Evolutionary conservation across 164 flowering plant genomes (phyloP).

Genomic region (Nymphaea colorata): DNA sequence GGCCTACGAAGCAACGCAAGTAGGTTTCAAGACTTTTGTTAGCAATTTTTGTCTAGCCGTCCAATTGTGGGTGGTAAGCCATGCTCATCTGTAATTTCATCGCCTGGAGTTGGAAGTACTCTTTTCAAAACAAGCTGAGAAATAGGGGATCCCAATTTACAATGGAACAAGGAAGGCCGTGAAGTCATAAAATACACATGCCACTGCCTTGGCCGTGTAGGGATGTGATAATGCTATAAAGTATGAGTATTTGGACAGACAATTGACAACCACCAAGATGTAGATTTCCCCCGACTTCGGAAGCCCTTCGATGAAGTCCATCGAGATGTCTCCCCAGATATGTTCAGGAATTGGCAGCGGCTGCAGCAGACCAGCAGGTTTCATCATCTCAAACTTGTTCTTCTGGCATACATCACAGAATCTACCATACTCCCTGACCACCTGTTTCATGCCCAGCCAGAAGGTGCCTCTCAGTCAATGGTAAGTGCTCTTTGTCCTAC

Average conservation of each 20-base stretch:
- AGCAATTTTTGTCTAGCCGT: constrained; percentile 2
- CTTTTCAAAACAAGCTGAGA: constrained; percentile 1
- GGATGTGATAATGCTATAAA: background rate
- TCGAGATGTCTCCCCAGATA: background rate
- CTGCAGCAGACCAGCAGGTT: background rate
- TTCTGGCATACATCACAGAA: background rate
- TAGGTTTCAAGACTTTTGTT: constrained; percentile 1
- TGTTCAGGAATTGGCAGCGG: background rate
- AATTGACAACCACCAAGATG: background rate
- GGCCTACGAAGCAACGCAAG: constrained; percentile 2
- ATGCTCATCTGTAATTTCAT: background rate
- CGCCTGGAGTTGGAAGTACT: background rate
- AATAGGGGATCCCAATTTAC: constrained; percentile 5
- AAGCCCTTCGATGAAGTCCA: constrained; percentile 4
- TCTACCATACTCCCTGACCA: background rate
- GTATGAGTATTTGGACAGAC: background rate
- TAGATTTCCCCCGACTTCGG: background rate
- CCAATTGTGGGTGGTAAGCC: background rate
- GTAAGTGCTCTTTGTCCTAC: no score
- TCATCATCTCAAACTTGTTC: background rate
- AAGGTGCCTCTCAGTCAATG: no score
- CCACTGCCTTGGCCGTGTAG: background rate
- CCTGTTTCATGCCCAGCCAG: background rate
- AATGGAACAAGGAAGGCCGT: constrained; percentile 5
- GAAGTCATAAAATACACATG: background rate